These are phyloP conservation scores for Penicillium expansum DNA, from an alignment of 2,329 filamentous ascomycete genomes.

Conservation along the genomic window DNA sequence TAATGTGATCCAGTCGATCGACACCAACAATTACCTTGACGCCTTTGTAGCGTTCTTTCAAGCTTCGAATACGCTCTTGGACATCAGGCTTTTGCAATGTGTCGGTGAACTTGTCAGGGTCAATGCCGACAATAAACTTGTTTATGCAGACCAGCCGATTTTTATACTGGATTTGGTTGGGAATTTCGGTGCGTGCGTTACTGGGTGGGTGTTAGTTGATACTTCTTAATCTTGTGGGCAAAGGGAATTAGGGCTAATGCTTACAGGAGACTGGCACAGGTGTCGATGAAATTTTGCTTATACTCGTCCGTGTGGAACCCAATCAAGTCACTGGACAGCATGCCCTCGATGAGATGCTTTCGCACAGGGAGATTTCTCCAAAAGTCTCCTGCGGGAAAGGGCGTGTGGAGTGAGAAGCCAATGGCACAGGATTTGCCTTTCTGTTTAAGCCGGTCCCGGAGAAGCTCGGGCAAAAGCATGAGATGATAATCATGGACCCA, in stretches of 20 bases:
- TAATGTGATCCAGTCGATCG: slow-evolving; percentile 93
- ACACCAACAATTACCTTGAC: slow-evolving; percentile 91
- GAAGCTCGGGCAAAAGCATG: slow-evolving; percentile 88
- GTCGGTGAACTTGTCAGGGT: slow-evolving; percentile 88
- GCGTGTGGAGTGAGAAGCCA: slow-evolving; percentile 92
- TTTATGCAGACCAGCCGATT: slow-evolving; percentile 80
- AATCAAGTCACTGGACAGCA: slow-evolving; percentile 83
- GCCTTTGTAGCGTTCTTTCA: slow-evolving; percentile 80
- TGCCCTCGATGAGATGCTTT: slow-evolving; percentile 74
- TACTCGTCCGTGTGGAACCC: slow-evolving; percentile 99
- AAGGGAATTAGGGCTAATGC: slow-evolving; percentile 23
- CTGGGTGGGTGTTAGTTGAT: slow-evolving; percentile 19
- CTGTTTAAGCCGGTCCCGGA: slow-evolving; percentile 69
- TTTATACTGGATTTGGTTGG: slow-evolving; percentile 81
- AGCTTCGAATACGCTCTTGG: slow-evolving; percentile 71
- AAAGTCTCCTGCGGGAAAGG: slow-evolving; percentile 89
- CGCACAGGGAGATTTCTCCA: slow-evolving; percentile 87
- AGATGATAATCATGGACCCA: slow-evolving; percentile 98
- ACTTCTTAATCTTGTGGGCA: background rate
- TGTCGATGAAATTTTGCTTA: slow-evolving; percentile 84
- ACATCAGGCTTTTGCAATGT: slow-evolving; percentile 74
- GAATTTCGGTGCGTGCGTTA: slow-evolving; percentile 58
- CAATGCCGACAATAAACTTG: slow-evolving; percentile 92
- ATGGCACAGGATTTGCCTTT: slow-evolving; percentile 80
- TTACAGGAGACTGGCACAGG: slow-evolving; percentile 78